A percentile compares a stretch with the other conserved stretches of the same genome.
phyloP scores from a whole-genome alignment of 257 asterid genomes.

The Solanum bulbocastanum region DNA sequence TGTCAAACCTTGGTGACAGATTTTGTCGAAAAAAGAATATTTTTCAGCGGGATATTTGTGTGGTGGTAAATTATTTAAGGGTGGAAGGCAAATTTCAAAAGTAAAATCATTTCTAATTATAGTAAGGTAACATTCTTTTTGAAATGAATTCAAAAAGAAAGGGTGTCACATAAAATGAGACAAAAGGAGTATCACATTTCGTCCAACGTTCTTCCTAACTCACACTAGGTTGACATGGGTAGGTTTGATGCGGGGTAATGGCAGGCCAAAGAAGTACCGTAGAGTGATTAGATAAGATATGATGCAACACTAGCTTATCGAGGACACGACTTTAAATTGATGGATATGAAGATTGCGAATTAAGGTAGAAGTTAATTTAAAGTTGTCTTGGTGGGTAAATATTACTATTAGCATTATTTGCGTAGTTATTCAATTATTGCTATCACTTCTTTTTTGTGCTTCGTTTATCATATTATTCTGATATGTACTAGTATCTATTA shows the following conservation, averaged over 20 bases:
- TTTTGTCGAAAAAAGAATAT: too few relatives aligned
- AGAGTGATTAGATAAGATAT: too few relatives aligned
- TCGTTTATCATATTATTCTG: background rate
- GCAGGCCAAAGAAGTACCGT: fast-evolving
- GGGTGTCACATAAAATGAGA: background rate
- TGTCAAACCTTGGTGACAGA: background rate
- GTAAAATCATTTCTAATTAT: background rate
- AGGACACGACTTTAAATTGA: too few relatives aligned
- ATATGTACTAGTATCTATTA: background rate
- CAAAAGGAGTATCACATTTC: too few relatives aligned
- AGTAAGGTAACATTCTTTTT: background rate
- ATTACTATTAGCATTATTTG: too few relatives aligned
- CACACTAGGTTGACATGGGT: background rate
- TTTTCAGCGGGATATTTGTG: too few relatives aligned
- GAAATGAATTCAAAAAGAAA: background rate
- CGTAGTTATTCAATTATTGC: background rate
- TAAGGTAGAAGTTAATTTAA: too few relatives aligned
- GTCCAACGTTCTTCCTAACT: background rate
- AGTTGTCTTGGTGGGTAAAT: too few relatives aligned
- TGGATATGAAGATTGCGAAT: too few relatives aligned
- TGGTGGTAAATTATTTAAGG: background rate
- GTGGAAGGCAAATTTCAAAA: background rate
- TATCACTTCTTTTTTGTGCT: background rate
- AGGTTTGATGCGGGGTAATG: background rate
- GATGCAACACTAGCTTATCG: too few relatives aligned